Evolutionary conservation across 805 yeast species (phyloP).

Genomic region (Candida hispaniensis): DNA sequence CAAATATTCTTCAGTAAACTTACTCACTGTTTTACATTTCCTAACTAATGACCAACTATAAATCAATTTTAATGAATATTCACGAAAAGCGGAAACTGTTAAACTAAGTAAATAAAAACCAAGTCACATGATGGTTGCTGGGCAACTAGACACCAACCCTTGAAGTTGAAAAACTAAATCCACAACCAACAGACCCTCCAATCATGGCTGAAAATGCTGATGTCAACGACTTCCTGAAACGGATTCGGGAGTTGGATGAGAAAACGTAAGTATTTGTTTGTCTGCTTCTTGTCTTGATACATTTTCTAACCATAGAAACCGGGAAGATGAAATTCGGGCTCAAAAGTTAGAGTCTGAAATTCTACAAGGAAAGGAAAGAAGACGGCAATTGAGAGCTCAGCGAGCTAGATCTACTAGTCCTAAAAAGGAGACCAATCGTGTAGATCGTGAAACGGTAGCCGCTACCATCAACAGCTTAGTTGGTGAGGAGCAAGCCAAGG

Average conservation of each 20-base stretch:
- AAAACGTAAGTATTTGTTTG: slow-evolving; percentile 23
- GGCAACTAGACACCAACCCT: too few relatives aligned
- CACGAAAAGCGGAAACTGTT: too few relatives aligned
- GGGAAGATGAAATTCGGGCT: slow-evolving; percentile 27
- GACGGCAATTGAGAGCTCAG: slow-evolving; percentile 23
- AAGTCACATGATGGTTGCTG: too few relatives aligned
- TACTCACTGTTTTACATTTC: too few relatives aligned
- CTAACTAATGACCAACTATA: too few relatives aligned
- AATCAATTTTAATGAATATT: too few relatives aligned
- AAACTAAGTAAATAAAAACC: too few relatives aligned
- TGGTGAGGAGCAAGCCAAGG: not conserved
- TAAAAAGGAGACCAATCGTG: slow-evolving; percentile 16
- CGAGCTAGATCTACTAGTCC: slow-evolving; percentile 21
- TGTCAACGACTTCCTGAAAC: slow-evolving; percentile 24
- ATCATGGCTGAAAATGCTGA: slow-evolving; percentile 19
- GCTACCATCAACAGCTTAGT: slow-evolving; percentile 4
- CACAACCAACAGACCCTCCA: not conserved
- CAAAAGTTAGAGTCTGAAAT: slow-evolving; percentile 25
- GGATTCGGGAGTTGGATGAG: slow-evolving; percentile 26
- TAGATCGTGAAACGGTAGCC: slow-evolving; percentile 4
- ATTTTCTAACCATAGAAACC: slow-evolving; percentile 18
- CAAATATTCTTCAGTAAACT: too few relatives aligned
- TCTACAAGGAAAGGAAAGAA: slow-evolving; percentile 24
- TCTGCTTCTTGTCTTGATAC: not conserved
- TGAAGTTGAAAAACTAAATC: slow-evolving; percentile 15